Base-by-base conservation (phyloP, 768 basidiomycete genomes). In the Podaxis rugospora region DNA sequence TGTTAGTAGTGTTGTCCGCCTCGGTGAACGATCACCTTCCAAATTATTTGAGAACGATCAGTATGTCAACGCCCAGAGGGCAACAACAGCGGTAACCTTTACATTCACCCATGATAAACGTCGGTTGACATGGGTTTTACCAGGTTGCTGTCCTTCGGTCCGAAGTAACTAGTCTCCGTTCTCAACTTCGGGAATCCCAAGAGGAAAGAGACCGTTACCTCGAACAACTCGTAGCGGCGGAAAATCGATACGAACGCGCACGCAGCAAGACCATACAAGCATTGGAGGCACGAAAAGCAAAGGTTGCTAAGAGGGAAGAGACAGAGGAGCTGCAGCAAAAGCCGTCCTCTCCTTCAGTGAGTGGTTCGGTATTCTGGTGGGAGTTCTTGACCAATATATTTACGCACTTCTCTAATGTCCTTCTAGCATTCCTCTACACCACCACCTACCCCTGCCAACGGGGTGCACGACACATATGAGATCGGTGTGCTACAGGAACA, bases 311-410 rank as follows among this genome's bases (percentile, higher is more conserved):
- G 55, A 70, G 69, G 39, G 78, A 75, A 55, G 67, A 65, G 69
- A 74, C 74, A 71, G 82, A 82, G 78, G 81, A 78, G 74, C 72
- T 78, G 64, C 76, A 74, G 70, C 71, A 70, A 66, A 77, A 76
- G 74, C 79, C 81, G 74, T 83, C 81, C 76, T 82, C 86, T 79
- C 84, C 87, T 73, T 80, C 76, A 78, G 89, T 90, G 82, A 84
- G 89, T 88, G 80, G 79, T 77, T 79, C 76, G 78, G 75, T 74
- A 67, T 68, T 70, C 78, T 82, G 83, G 85, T 86, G 85, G 83
- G 85, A 83, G 78, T 77, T 75, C 53, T 75, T 75, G 72, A 72
- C 71, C 49, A 54, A 61, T 72, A 70, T 76, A 75, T 66, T 74
- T 77, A 66, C 79, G 76, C 62, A 68, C 53, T 68, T 70, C 73